These are phyloP conservation scores for Yamadazyma songkhlaensis DNA, from an alignment of 1,139 yeast species.

Conservation along the genomic window DNA sequence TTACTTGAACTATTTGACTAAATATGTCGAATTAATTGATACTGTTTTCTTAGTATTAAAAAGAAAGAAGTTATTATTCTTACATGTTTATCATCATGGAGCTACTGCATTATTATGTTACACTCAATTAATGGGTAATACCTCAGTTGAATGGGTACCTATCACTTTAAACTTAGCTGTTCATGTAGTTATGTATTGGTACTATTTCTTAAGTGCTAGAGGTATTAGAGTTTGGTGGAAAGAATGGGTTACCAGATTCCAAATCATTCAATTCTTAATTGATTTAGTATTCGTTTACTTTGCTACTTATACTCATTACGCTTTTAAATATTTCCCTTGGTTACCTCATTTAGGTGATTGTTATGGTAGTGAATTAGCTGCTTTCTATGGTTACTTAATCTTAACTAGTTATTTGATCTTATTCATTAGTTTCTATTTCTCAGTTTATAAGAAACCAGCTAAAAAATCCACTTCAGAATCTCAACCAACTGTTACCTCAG, in stretches of 20 bases:
- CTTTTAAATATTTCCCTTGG: slow-evolving; percentile 53
- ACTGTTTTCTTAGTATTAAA: slow-evolving; percentile 89
- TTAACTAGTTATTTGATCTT: slow-evolving; percentile 85
- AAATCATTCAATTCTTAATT: slow-evolving; percentile 87
- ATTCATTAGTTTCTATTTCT: slow-evolving; percentile 91
- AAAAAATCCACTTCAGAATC: slow-evolving; percentile 36
- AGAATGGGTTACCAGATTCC: slow-evolving; percentile 97
- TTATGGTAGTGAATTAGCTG: slow-evolving; percentile 91
- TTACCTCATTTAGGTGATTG: slow-evolving; percentile 86
- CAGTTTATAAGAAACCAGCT: slow-evolving; percentile 60
- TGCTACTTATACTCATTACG: slow-evolving; percentile 83
- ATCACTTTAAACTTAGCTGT: slow-evolving; percentile 85
- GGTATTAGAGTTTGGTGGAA: slow-evolving; percentile 99
- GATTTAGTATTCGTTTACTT: slow-evolving; percentile 89
- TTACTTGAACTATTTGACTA: slow-evolving; percentile 75
- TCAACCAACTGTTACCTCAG: neutral
- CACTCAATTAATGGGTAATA: slow-evolving; percentile 87
- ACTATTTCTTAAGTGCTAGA: slow-evolving; percentile 90
- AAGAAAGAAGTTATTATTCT: slow-evolving; percentile 83
- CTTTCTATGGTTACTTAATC: slow-evolving; percentile 84
- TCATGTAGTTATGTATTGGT: slow-evolving; percentile 97
- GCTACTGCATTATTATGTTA: slow-evolving; percentile 95
- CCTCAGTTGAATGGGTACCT: slow-evolving; percentile 96
- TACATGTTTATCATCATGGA: slow-evolving; percentile 98
- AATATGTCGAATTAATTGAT: slow-evolving; percentile 82